Evolutionary conservation across 208 protist genomes (phyloP), one percentile per base, ranked within the genome.

Genomic region (Crithidia fasciculata): DNA sequence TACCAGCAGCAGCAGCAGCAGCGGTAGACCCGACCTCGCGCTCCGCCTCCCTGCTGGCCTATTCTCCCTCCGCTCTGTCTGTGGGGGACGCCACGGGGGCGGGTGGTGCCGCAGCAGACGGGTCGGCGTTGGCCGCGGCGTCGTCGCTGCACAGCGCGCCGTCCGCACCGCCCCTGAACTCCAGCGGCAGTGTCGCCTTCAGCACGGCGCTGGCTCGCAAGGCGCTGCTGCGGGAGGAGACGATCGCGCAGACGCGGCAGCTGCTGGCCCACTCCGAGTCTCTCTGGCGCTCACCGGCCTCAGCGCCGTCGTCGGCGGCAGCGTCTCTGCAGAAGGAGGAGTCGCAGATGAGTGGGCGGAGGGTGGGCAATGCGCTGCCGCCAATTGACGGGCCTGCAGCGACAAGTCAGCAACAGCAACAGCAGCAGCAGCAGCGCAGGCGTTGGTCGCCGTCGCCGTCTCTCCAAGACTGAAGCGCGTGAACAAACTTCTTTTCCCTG

Each of bases 251-350:
- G 67, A 64, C 72, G 36, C 63, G 65, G 57, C 72, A 62, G 52
- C 70, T 81, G 58, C 71, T 84, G 10, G 56, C 49, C 8, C 70
- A 72, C 60, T 69, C 69, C 6, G 80, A 84, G 44, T 68, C 75
- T 5, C 65, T 84, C 4, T 84, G 80, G 80, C 61, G 70, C 47
- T 28, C 55, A 8, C 3, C 65, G 5, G 16, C 64, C 7, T 52
- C 12, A 0, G 2, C 56, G 37, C 7, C 41, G 19, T 2, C 36
- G 4, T 10, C 43, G 47, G 13, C 37, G 8, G 28, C 64, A 57
- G 8, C 61, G 8, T 37, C 59, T 0, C 5, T 39, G 40, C 16
- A 16, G 8, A 28, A 15, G 57, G 6, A 15, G 16, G 54, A 16
- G 4, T 55, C 0, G 37, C 10, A 43, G 4, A 61, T 41, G 6